phyloP scores from a whole-genome alignment of 495 filamentous ascomycete species.

The Rhizodiscina lignyota region DNA sequence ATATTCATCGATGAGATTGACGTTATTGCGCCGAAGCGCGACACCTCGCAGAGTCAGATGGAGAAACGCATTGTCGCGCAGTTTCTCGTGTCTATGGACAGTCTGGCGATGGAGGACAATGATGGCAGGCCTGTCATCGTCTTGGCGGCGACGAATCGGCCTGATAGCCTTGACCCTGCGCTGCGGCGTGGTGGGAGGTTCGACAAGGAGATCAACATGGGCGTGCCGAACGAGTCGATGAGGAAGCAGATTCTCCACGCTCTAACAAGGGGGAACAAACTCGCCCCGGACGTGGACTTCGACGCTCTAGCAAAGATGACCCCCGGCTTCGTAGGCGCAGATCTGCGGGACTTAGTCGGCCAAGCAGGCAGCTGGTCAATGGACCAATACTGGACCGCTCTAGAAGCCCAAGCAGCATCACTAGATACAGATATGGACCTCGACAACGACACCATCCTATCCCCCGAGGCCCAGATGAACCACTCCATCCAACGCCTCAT shows the following conservation, averaged over 20 bases:
- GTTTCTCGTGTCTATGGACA: slow-evolving; percentile 57
- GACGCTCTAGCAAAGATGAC: slow-evolving; percentile 70
- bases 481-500: slow-evolving; percentile 33
- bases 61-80: slow-evolving; percentile 92
- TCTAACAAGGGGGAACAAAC: slow-evolving; percentile 49
- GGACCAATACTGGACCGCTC: slow-evolving; percentile 18
- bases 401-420: slow-evolving; percentile 16
- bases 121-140: slow-evolving; percentile 84
- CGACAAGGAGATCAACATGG: slow-evolving; percentile 84
- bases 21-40: slow-evolving; percentile 84
- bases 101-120: slow-evolving; percentile 59
- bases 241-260: slow-evolving; percentile 72
- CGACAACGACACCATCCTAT: slow-evolving; percentile 21
- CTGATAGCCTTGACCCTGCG: slow-evolving; percentile 78
- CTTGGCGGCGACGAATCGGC: slow-evolving; percentile 82
- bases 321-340: slow-evolving; percentile 90
- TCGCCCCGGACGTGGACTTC: slow-evolving; percentile 63
- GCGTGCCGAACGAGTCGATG: slow-evolving; percentile 75
- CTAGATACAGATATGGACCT: slow-evolving; percentile 14
- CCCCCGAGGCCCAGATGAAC: slow-evolving; percentile 8
- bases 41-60: slow-evolving; percentile 93
- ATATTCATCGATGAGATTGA: slow-evolving; percentile 97
- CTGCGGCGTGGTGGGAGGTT: slow-evolving; percentile 76
- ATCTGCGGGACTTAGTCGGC: slow-evolving; percentile 36
- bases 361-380: slow-evolving; percentile 52